These are phyloP conservation scores for Huntiella bhutanensis DNA, from an alignment of 2,329 filamentous ascomycete species.

Conservation along the genomic window DNA sequence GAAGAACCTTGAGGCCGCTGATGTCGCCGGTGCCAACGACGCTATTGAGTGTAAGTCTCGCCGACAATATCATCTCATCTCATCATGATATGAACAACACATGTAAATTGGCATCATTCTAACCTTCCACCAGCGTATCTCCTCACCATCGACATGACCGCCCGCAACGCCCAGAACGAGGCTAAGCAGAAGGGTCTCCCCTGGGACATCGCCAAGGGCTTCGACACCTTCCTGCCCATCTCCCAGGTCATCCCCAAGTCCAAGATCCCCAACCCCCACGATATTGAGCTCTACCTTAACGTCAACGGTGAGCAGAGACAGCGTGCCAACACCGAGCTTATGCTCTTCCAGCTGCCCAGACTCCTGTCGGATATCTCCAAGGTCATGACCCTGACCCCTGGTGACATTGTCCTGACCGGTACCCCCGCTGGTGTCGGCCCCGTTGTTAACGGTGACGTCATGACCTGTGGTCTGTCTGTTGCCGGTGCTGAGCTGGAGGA, in stretches of 20 bases:
- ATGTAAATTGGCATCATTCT: neutral
- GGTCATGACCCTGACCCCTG: conserved; percentile 84
- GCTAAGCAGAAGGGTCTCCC: conserved; percentile 93
- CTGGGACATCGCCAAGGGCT: conserved; percentile 93
- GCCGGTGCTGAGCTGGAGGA: conserved; percentile 68
- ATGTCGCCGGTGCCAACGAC: conserved; percentile 57
- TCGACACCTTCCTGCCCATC: conserved; percentile 90
- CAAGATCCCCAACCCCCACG: conserved; percentile 68
- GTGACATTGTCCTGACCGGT: conserved; percentile 88
- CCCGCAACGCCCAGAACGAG: conserved; percentile 84
- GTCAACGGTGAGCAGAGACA: conserved; percentile 69
- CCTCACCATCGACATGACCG: conserved; percentile 92
- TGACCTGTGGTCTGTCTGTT: conserved; percentile 66
- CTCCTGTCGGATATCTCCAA: conserved; percentile 80
- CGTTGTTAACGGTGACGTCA: conserved; percentile 68
- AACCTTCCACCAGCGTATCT: conserved; percentile 45
- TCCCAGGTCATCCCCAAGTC: conserved; percentile 63
- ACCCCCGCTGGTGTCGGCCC: conserved; percentile 90
- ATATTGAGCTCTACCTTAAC: conserved; percentile 66
- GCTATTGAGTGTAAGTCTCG: conserved; percentile 51
- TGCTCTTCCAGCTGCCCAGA: conserved; percentile 81
- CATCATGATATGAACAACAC: neutral
- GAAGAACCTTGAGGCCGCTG: conserved; percentile 54
- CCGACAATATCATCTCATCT: neutral
- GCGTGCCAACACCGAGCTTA: conserved; percentile 74